Conservation (phyloP, 257 asterid species). For the Solanum chaucha region DNA sequence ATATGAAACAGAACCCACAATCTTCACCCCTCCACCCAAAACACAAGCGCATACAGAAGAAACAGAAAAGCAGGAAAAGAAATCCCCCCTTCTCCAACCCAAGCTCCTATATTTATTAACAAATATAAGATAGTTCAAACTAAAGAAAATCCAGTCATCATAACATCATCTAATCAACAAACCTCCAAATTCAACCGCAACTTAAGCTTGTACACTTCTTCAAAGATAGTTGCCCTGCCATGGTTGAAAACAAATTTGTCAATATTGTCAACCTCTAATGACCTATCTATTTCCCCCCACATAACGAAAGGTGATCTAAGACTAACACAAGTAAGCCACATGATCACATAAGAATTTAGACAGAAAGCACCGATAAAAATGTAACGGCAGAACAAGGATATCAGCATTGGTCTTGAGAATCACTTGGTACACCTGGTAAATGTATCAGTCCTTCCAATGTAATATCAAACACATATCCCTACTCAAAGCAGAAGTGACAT, state of each 20-base stretch:
- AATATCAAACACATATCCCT: background rate
- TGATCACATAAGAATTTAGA: background rate
- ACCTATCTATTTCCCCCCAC: background rate
- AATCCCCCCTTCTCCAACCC: background rate
- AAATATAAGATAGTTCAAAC: background rate
- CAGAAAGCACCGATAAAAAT: background rate
- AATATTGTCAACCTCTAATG: background rate
- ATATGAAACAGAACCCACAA: background rate
- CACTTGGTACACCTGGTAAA: background rate
- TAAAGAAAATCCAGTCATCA: background rate
- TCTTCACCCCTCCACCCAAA: background rate
- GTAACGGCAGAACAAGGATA: background rate
- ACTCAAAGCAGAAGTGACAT: background rate
- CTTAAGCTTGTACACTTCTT: conserved; percentile 73
- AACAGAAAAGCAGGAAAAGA: background rate
- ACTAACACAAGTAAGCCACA: background rate
- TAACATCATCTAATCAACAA: conserved; percentile 1
- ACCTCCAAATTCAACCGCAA: conserved; percentile 53
- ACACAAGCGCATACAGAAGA: background rate
- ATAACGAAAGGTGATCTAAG: background rate
- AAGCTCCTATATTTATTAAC: background rate
- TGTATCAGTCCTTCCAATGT: background rate
- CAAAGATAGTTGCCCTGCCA: conserved; percentile 54
- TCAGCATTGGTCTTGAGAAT: background rate
- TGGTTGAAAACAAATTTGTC: background rate